Base-by-base conservation (phyloP, 1,284 basidiomycete species). In the Puccinia coronata region DNA sequence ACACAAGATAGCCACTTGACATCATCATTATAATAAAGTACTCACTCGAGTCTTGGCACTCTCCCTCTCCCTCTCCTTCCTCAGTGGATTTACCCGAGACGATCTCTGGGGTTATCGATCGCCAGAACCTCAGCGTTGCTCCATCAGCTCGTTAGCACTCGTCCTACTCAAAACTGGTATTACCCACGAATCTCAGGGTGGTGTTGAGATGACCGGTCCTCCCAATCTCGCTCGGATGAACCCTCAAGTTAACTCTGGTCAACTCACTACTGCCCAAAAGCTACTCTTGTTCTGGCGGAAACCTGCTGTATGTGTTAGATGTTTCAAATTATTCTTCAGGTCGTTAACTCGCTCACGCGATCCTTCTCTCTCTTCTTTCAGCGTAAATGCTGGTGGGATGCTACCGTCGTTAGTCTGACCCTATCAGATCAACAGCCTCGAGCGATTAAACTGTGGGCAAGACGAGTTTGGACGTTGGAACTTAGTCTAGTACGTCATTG, bases 361-460 rank as follows among this genome's bases (percentile, higher is more conserved):
- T 70, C n/a, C 5, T 47, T 77, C 82, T 23, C 49, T 25, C 47
- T 12, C 28, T 63, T 12, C 11, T 23, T 36, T 39, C 83, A 96
- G 94, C 90, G 96, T 76, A 99, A 99, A 88, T 99, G 97, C 87
- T 99, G 96, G 96, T 99, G 96, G 96, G 97, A 99, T 85, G 96
- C 96, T 23, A 90, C 96, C 71, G 95, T 98, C 84, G 90, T 98
- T 51, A 92, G 96, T 77, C 87, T 98, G 31, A 90, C 91, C 11
- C 82, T 84, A 25, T 88, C 88, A 31, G 87, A 87, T 5, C 89
- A 88, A 3, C 89, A 91, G 84, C 85, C 89, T 14, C 86, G 88
- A 9, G 88, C 89, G 83, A 90, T 95, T 84, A 96, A 96, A 87
- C 90, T 99, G 63, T 99, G 97, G 96, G 95, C 96, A 34, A 90